Conservation (phyloP, 495 filamentous ascomycete genomes). For the Schizothecium vesticola region DNA sequence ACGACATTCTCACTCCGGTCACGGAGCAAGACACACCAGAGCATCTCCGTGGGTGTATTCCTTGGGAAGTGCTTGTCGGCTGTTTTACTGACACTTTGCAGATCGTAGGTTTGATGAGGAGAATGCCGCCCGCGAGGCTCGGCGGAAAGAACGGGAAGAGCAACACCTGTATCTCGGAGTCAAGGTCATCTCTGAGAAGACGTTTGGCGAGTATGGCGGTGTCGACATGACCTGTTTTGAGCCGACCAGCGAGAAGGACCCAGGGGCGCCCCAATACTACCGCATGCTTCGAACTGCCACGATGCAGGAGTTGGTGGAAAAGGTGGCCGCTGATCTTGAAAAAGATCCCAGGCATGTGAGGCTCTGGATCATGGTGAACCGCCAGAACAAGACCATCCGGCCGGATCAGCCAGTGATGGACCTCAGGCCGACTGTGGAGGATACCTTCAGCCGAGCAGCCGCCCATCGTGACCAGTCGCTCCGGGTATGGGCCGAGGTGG, state of each 20-base stretch:
- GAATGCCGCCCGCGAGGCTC: slow-evolving; percentile 62
- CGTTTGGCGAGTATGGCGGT: slow-evolving; percentile 73
- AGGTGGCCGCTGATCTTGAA: slow-evolving; percentile 62
- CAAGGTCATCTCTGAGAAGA: slow-evolving; percentile 69
- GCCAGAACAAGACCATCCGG: slow-evolving; percentile 92
- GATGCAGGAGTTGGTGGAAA: slow-evolving; percentile 63
- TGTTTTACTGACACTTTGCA: slow-evolving; percentile 35
- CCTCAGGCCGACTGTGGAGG: slow-evolving; percentile 73
- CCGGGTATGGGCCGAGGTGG: slow-evolving; percentile 79
- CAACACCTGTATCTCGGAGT: slow-evolving; percentile 85
- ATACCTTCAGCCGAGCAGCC: slow-evolving; percentile 56
- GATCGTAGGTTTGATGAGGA: slow-evolving; percentile 75
- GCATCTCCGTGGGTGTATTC: slow-evolving; percentile 63
- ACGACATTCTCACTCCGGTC: slow-evolving; percentile 72
- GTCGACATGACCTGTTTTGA: slow-evolving; percentile 81
- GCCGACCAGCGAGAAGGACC: slow-evolving; percentile 42
- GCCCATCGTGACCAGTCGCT: slow-evolving; percentile 65
- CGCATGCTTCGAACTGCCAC: slow-evolving; percentile 66
- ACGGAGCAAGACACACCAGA: slow-evolving; percentile 68
- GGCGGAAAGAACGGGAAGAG: slow-evolving; percentile 83
- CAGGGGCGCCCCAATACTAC: slow-evolving; percentile 60
- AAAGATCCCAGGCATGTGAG: slow-evolving; percentile 61
- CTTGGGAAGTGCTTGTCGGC: neutral
- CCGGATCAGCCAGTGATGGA: slow-evolving; percentile 82
- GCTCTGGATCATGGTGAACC: slow-evolving; percentile 96